These are phyloP conservation scores for Tylopilus felleus DNA, from an alignment of 768 basidiomycete genomes.

Conservation along the genomic window DNA sequence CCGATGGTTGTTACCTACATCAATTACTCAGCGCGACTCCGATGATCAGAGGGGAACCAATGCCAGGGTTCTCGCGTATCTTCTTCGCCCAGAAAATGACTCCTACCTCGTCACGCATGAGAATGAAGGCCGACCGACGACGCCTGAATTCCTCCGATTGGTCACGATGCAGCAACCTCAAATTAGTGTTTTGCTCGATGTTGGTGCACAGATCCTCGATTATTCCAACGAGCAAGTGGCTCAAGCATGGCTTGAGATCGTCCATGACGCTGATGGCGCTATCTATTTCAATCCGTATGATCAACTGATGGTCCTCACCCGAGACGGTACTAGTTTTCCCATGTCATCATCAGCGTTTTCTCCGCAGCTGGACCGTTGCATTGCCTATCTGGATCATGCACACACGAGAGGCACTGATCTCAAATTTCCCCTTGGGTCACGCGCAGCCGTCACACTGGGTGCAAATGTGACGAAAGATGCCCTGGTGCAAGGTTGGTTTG, in stretches of 20 bases:
- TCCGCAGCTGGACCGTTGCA: too few relatives aligned
- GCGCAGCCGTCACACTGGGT: slow-evolving; percentile 36
- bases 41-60: slow-evolving; percentile 36
- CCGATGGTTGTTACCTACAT: slow-evolving; percentile 33
- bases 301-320: too few relatives aligned
- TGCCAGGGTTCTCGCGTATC: slow-evolving; percentile 32
- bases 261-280: too few relatives aligned
- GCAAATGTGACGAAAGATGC: slow-evolving; percentile 33
- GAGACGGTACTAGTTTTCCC: too few relatives aligned
- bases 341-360: too few relatives aligned
- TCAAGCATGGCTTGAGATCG: too few relatives aligned
- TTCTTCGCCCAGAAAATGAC: slow-evolving; percentile 21
- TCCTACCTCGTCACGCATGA: slow-evolving; percentile 6
- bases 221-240: slow-evolving; percentile 34
- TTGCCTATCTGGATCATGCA: too few relatives aligned
- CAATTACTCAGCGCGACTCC: slow-evolving; percentile 30
- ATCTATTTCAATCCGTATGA: too few relatives aligned
- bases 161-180: slow-evolving; percentile 32
- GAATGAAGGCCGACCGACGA: not conserved
- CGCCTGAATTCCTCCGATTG: slow-evolving; percentile 16
- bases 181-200: slow-evolving; percentile 47
- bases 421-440: too few relatives aligned
- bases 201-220: slow-evolving; percentile 55
- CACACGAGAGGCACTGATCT: too few relatives aligned
- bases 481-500: slow-evolving; percentile 35